Base-by-base conservation (phyloP, 225 moss, liverwort and hornwort genomes). In the Antitrichia curtipendula region DNA sequence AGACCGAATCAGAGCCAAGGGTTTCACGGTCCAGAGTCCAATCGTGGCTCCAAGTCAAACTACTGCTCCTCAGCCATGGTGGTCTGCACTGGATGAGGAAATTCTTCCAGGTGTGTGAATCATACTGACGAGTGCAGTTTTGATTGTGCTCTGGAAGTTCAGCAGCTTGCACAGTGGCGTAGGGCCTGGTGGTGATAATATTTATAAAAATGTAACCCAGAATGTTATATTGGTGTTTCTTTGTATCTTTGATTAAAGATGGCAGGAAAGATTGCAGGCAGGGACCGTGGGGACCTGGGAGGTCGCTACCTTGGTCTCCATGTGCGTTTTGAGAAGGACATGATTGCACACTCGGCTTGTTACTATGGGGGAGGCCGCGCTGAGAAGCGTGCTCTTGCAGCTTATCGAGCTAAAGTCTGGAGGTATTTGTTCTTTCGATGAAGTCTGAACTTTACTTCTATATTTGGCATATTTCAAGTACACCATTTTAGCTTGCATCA, bases 271-370 rank as follows among this genome's bases (percentile, higher is more conserved):
- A 78, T 88, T 86, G 76, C 91, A 93, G 93, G 86, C 81, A 87
- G 56, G 80, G 70, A n/a, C 84, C 84, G 84, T 43, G 83, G 75
- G 79, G 86, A 82, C 53, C 75, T 69, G 31, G 92, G 88, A 50
- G 93, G 90, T 19, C 90, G 89, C 63, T 95, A 92, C 87, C 73
- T 95, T 34, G 95, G 93, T 88, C 93, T 95, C 52, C 95, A 95
- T 86, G 91, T 95, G 84, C 93, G 95, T 68, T 95, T 95, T 90
- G 93, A 95, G 87, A 95, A 94, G 86, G 95, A 95, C 74, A 95
- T 95, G 95, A 90, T 94, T 75, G 93, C 95, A 34, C 95, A 95
- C 82, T 95, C 93, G 53, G 92, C 95, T 81, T 95, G 95, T 81
- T 94, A 95, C 68, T 95, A 92, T 69, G 91, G 92, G 16, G 95